Conservation (phyloP, 1,284 basidiomycete genomes). For the Coniferiporia weirii region DNA sequence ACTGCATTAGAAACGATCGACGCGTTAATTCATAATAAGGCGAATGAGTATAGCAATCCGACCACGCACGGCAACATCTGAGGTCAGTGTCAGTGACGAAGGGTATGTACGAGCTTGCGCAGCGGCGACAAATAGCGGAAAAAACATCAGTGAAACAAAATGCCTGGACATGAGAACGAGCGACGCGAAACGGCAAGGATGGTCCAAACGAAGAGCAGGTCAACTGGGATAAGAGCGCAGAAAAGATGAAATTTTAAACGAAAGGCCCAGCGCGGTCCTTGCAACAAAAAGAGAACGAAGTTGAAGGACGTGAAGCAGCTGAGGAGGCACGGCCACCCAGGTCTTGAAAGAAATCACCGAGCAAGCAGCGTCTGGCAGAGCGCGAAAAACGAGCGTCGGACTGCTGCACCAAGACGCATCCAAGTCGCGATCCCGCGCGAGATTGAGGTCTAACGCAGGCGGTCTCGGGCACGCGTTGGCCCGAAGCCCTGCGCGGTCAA, state of each 20-base stretch:
- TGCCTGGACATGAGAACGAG: conserved; percentile 4
- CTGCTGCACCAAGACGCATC: not conserved
- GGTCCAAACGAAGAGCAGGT: conserved; percentile 3
- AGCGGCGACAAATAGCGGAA: not conserved
- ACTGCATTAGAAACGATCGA: conserved; percentile 32
- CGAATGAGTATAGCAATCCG: not conserved
- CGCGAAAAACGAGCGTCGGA: not conserved
- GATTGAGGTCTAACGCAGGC: too few species aligned
- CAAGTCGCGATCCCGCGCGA: not conserved
- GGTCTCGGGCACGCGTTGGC: not conserved
- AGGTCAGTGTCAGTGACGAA: conserved; percentile 11
- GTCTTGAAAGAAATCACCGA: conserved; percentile 3
- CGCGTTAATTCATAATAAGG: conserved; percentile 2
- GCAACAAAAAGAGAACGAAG: not conserved
- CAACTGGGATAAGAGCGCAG: conserved; percentile 3
- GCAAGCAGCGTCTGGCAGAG: conserved; percentile 14
- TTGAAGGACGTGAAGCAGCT: conserved; percentile 7
- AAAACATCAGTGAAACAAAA: not conserved
- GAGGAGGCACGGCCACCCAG: conserved; percentile 16
- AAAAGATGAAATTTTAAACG: not conserved
- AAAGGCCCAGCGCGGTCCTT: conserved; percentile 1
- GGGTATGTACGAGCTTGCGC: conserved; percentile 1
- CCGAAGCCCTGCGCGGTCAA: not conserved
- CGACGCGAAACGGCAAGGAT: conserved; percentile 3
- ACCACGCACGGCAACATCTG: conserved; percentile 19